Percentiles rank a stretch among this genome's conserved stretches.
Evolutionary conservation across 192 early-diverging fungal genomes (phyloP).

Genomic region (Kickxella alabastrina): DNA sequence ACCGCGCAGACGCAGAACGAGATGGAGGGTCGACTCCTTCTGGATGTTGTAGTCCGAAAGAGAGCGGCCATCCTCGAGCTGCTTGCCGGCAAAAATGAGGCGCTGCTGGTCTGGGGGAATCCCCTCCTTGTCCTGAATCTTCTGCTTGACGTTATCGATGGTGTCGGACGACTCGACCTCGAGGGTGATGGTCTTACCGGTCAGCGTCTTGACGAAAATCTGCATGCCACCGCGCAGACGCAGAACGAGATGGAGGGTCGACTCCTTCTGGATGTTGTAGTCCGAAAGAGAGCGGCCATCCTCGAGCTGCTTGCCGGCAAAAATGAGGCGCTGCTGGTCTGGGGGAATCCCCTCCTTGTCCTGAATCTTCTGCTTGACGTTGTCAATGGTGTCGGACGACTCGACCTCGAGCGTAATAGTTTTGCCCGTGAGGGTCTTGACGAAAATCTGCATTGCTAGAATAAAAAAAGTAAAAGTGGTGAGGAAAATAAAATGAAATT

Average conservation of each 20-base stretch:
- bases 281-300: no score
- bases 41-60: slow-evolving; percentile 99
- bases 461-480: no score
- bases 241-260: slow-evolving; percentile 1
- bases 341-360: no score
- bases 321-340: no score
- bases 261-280: no score
- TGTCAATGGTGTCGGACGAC: no score
- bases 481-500: background rate
- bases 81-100: slow-evolving; percentile 98
- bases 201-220: slow-evolving; percentile 71
- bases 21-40: slow-evolving; percentile 97
- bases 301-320: no score
- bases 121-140: slow-evolving; percentile 88
- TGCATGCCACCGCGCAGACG: slow-evolving; percentile 16
- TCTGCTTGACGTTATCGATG: slow-evolving; percentile 78
- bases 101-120: slow-evolving; percentile 98
- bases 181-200: slow-evolving; percentile 96
- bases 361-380: slow-evolving; percentile 65
- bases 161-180: slow-evolving; percentile 76
- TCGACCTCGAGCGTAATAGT: background rate
- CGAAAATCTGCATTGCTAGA: slow-evolving; percentile 4
- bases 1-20: slow-evolving; percentile 91
- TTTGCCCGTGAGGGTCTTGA: slow-evolving; percentile 77
- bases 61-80: slow-evolving; percentile 96